phyloP scores from a whole-genome alignment of 148 eudicot genomes.

The Diospyros kaki region DNA sequence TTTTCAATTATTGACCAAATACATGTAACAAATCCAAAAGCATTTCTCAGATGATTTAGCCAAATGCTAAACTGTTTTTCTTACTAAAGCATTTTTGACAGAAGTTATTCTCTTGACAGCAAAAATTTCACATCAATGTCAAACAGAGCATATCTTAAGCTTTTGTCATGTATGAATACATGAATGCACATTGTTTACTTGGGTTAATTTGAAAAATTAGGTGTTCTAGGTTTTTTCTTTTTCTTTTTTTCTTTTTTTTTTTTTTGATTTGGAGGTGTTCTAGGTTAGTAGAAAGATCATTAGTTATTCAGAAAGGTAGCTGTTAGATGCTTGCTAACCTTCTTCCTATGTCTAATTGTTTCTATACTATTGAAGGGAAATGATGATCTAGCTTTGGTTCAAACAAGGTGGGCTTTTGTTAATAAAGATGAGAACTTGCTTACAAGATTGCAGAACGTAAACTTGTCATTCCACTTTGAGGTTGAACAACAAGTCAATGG shows the following conservation, averaged over 20 bases:
- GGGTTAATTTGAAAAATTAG: neutral
- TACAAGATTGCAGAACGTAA: slow-evolving; percentile 87
- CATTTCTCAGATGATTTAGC: no score
- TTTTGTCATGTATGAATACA: neutral
- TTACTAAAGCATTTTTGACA: no score
- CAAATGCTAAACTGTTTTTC: no score
- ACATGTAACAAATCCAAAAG: no score
- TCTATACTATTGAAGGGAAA: slow-evolving; percentile 47
- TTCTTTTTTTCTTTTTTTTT: no score
- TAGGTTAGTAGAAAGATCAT: neutral
- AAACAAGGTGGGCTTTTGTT: slow-evolving; percentile 92
- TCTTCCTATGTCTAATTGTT: slow-evolving; percentile 6
- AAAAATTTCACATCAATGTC: no score
- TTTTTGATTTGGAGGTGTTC: neutral
- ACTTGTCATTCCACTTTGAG: slow-evolving; percentile 91
- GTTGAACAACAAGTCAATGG: slow-evolving; percentile 99
- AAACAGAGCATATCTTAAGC: no score
- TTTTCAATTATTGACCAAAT: no score
- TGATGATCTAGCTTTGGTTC: slow-evolving; percentile 84
- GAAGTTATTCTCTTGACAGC: no score
- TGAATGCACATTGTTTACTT: neutral
- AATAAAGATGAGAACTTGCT: slow-evolving; percentile 95
- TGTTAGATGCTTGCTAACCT: slow-evolving; percentile 1
- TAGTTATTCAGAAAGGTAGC: neutral
- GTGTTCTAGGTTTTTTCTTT: no score